Conservation (phyloP, 2,329 filamentous ascomycete genomes). For the Ophiobolus disseminans region DNA sequence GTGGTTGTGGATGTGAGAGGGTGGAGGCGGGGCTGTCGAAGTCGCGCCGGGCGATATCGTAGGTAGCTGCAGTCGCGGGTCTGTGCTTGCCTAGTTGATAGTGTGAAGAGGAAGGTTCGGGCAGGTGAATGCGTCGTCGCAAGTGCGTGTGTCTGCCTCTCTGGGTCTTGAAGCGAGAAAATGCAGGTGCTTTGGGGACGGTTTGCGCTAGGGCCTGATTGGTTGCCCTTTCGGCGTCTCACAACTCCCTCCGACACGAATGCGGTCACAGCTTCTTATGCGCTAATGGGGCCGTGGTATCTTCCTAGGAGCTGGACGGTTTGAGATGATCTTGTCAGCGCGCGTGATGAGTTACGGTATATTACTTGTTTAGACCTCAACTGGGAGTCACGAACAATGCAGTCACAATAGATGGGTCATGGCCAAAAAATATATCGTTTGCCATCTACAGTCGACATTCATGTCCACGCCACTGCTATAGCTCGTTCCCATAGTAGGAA, state of each 20-base stretch:
- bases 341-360: no score
- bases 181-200: conserved; percentile 31
- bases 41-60: conserved; percentile 45
- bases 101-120: conserved; percentile 19
- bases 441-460: no score
- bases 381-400: background rate
- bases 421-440: background rate
- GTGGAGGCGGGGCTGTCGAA: conserved; percentile 30
- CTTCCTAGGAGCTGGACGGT: no score
- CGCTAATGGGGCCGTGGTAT: no score
- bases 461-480: conserved; percentile 39
- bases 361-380: no score
- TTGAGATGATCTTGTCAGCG: no score
- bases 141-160: conserved; percentile 23
- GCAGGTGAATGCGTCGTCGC: conserved; percentile 18
- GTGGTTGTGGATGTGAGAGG: conserved; percentile 24
- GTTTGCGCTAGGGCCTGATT: conserved; percentile 15
- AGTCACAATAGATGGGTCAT: background rate
- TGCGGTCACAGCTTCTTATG: no score
- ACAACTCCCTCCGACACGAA: conserved; percentile 6
- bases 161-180: conserved; percentile 32
- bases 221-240: conserved; percentile 14
- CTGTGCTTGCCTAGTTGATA: conserved; percentile 15
- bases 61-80: conserved; percentile 31
- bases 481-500: conserved; percentile 22